A percentile compares a stretch with the other conserved stretches of the same genome.
Evolutionary conservation across 305 asterid genomes (phyloP).

Genomic region (Fraxinus paxiana): DNA sequence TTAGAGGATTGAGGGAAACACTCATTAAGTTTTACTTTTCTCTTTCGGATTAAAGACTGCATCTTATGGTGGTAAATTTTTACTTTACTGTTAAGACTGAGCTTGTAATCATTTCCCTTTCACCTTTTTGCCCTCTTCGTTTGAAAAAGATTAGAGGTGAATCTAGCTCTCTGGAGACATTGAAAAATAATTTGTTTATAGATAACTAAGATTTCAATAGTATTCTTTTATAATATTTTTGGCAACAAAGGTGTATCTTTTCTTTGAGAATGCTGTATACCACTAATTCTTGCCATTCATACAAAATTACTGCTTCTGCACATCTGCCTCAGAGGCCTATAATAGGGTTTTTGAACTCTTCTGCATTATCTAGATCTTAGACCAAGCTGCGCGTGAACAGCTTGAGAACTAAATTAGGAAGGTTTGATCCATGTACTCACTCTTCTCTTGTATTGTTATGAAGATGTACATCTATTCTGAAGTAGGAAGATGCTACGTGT

Average conservation of each 20-base stretch:
- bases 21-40: background rate
- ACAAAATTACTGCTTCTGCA: background rate
- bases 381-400: background rate
- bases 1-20: background rate
- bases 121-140: background rate
- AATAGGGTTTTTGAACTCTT: background rate
- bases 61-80: background rate
- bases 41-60: background rate
- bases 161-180: background rate
- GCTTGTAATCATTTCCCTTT: background rate
- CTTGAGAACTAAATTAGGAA: background rate
- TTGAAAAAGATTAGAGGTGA: background rate
- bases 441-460: too few relatives aligned
- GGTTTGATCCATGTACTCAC: background rate
- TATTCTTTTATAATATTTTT: background rate
- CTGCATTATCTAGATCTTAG: background rate
- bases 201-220: background rate
- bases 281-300: background rate
- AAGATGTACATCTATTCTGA: background rate
- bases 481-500: too few relatives aligned
- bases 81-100: background rate
- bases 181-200: background rate
- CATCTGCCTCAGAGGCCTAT: background rate
- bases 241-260: background rate
- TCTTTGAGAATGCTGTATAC: background rate